Evolutionary conservation across 306 rosid species (phyloP), one percentile per base, ranked within the genome.

Genomic region (Quercus alba): DNA sequence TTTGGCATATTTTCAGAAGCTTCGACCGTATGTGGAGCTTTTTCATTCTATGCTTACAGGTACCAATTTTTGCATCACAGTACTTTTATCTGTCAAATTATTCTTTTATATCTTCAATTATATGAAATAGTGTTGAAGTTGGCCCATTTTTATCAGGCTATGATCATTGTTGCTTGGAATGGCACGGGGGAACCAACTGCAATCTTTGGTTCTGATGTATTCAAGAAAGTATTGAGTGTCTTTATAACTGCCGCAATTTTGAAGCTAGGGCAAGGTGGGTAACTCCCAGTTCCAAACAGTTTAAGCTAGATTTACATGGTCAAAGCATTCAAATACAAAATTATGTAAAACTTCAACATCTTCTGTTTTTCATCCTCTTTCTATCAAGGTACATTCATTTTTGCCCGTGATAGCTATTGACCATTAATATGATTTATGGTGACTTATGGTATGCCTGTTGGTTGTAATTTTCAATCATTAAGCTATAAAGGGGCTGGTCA

Each of bases 1-100:
- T 91, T 88, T 91, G 96, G 97, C 99, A 95, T 89, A 59, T 91
- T 78, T 95, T 93, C 86, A 86, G 99, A 91, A 95, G 99, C 90
- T 95, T 95, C 87, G 99, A 95, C 64, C 94, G 99, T 69, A 90
- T 95, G 99, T 95, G 99, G 99, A 79, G 94, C 81, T 95, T 95
- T 81, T 95, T 95, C 85, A 90, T 95, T 68, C 85, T 95, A 33
- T 86, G 93, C 83, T 90, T 95, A 81, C 98, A 95, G 99, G 99
- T 95, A 80, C 58, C 77, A n/a, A 30, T 78, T 61, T 82, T 56
- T 14, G 19, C 58, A 70, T 81, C 77, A 49, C 13, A 81, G 35
- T 26, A 8, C 44, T 72, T 49, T 8, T 88, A 46, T 66, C 28
- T 23, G 38, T 74, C 52, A 61, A 49, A 52, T 41, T 28, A 19